Evolutionary conservation across 352 stramenopile genomes (phyloP), one percentile per base, ranked within the genome.

Genomic region (Globisporangium apiculatum): DNA sequence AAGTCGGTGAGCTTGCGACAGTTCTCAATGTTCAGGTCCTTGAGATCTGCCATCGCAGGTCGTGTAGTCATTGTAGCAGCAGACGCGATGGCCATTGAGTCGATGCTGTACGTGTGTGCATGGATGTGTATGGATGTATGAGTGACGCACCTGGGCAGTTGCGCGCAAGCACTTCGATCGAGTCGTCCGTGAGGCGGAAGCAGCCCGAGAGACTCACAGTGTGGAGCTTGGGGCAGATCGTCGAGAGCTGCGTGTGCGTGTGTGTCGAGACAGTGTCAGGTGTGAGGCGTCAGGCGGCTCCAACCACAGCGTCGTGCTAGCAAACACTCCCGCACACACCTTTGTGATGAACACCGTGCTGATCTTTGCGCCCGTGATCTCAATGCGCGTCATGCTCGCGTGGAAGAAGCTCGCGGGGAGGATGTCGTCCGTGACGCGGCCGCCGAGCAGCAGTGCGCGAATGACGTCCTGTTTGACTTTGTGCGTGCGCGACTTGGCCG

Each of bases 1-100:
- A 63, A 31, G 54, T 96, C 85, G 47, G 83, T 94, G 51, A 96
- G 67, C 56, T 96, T 96, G 50, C 86, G 86, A 65, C 86, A 96
- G 68, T 96, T 96, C 63, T 94, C 82, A 46, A 96, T 71, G 57
- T 94, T 93, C 51, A 96, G 60, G 7, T 96, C 84, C 68, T 91
- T 94, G 17, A 95, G 82, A 0, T 95, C 86, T 94, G 57, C 37
- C 24, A 48, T 42, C 42, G 10, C 37, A 53, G 46, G 24, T 3
- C 36, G 11, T 18, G 36, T 18, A 36, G 17, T n/a, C 11, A 48
- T 51, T 31, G 24, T 31, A 31, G 24, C 24, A 31, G 24, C 24
- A 31, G 24, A 31, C 24, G 24, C 24, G 24, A 31, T 31, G 24
- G 24, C 24, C 24, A 31, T 31, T 31, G 24, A 31, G 24, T 31